phyloP scores from a whole-genome alignment of 257 asterid genomes.

The Ilex asprella region DNA sequence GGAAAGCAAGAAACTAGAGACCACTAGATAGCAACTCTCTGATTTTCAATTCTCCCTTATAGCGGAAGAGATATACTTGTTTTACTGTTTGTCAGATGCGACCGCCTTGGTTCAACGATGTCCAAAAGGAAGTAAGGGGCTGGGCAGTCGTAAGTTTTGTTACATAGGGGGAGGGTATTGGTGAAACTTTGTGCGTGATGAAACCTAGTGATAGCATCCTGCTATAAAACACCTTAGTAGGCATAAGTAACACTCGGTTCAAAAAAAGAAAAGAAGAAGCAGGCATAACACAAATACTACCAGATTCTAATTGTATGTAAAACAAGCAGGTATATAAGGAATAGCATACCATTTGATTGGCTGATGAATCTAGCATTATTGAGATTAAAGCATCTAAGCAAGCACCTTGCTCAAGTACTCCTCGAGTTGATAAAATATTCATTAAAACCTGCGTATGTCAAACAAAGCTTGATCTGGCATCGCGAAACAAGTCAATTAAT shows the following conservation, averaged over 20 bases:
- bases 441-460: conserved; percentile 60
- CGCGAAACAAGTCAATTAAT: not conserved
- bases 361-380: conserved; percentile 86
- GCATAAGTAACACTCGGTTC: too few species aligned
- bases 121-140: too few species aligned
- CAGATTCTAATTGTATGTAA: not conserved
- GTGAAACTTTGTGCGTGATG: too few species aligned
- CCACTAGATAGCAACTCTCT: not conserved
- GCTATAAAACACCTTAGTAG: too few species aligned
- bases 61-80: too few species aligned
- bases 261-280: too few species aligned
- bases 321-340: not conserved
- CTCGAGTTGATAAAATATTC: conserved; percentile 75
- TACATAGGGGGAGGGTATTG: too few species aligned
- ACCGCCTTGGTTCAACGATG: too few species aligned
- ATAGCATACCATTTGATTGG: conserved; percentile 72
- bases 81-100: too few species aligned
- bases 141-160: too few species aligned
- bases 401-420: conserved; percentile 91
- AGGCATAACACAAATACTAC: too few species aligned
- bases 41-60: not conserved
- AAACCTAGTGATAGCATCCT: too few species aligned
- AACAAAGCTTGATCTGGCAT: conserved; percentile 12
- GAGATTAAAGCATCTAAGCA: conserved; percentile 86
- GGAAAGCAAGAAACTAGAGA: not conserved